Percentiles rank a stretch among this genome's conserved stretches.
These are phyloP conservation scores for Pharnaceum exiguum DNA, from an alignment of 148 eudicot species.

Conservation along the genomic window DNA sequence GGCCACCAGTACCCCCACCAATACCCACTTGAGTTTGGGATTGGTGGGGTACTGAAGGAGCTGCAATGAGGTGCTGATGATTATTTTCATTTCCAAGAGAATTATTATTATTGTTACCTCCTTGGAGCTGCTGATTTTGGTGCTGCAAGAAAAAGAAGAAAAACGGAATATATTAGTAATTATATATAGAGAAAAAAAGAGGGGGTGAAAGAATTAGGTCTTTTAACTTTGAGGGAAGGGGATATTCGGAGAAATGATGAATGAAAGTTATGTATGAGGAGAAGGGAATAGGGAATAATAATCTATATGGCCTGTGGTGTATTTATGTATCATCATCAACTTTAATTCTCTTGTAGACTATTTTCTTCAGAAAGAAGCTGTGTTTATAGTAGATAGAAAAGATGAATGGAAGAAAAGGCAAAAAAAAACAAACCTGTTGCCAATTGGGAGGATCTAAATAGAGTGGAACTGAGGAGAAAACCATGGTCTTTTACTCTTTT, in stretches of 20 bases:
- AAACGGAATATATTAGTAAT: slow-evolving; percentile 4
- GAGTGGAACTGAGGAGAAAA: slow-evolving; percentile 54
- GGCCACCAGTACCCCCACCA: slow-evolving; percentile 23
- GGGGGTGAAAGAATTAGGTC: background rate
- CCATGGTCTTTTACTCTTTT: slow-evolving; percentile 35
- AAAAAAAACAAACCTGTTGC: slow-evolving; percentile 46
- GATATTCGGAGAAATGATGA: slow-evolving; percentile 57
- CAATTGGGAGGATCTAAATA: slow-evolving; percentile 75
- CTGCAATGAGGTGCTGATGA: slow-evolving; percentile 29
- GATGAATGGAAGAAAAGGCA: background rate
- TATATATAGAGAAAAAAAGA: background rate
- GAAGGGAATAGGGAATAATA: slow-evolving; percentile 27
- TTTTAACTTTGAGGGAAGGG: slow-evolving; percentile 8
- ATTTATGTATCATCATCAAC: too few relatives aligned
- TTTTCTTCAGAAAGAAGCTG: slow-evolving; percentile 25
- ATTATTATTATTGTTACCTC: too few relatives aligned
- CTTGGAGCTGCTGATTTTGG: slow-evolving; percentile 27
- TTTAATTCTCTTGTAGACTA: background rate
- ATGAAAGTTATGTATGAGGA: slow-evolving; percentile 9
- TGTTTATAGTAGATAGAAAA: slow-evolving; percentile 1
- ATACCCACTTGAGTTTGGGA: slow-evolving; percentile 18
- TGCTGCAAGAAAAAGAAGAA: slow-evolving; percentile 26
- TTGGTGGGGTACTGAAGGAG: too few relatives aligned
- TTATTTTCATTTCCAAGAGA: slow-evolving; percentile 16
- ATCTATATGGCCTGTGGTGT: too few relatives aligned